These are phyloP conservation scores for Mycena belliarum DNA, from an alignment of 768 basidiomycete genomes.

Conservation along the genomic window DNA sequence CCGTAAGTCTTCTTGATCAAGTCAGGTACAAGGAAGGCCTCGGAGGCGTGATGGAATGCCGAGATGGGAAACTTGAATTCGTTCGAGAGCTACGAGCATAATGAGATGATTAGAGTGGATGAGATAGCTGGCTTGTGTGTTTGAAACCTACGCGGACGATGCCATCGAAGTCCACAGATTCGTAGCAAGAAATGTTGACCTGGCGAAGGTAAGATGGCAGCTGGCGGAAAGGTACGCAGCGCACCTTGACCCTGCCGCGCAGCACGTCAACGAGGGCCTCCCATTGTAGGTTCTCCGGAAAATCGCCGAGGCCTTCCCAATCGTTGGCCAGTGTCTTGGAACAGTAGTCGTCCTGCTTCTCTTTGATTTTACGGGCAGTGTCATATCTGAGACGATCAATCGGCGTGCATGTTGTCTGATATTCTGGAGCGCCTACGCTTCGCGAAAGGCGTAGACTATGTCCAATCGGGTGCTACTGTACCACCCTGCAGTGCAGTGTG, in stretches of 20 bases:
- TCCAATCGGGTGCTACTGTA: conserved; percentile 65
- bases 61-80: conserved; percentile 83
- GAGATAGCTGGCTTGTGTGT: too few relatives aligned
- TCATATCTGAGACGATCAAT: conserved; percentile 48
- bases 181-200: conserved; percentile 59
- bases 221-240: not conserved
- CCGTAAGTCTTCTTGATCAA: conserved; percentile 69
- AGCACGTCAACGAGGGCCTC: conserved; percentile 78
- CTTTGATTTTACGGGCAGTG: conserved; percentile 64
- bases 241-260: conserved; percentile 74
- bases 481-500: not conserved
- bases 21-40: conserved; percentile 82
- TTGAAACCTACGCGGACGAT: conserved; percentile 50
- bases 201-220: conserved; percentile 17
- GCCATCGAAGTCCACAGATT: conserved; percentile 69
- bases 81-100: conserved; percentile 58
- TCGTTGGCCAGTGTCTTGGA: conserved; percentile 44
- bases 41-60: conserved; percentile 78
- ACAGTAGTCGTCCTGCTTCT: conserved; percentile 71
- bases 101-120: not conserved
- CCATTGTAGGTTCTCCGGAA: conserved; percentile 76
- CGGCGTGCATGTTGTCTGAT: not conserved
- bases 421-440: conserved; percentile 51
- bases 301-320: conserved; percentile 54
- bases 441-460: conserved; percentile 65